These are phyloP conservation scores for Daedaleopsis sinensis DNA, from an alignment of 768 basidiomycete genomes.

Conservation along the genomic window DNA sequence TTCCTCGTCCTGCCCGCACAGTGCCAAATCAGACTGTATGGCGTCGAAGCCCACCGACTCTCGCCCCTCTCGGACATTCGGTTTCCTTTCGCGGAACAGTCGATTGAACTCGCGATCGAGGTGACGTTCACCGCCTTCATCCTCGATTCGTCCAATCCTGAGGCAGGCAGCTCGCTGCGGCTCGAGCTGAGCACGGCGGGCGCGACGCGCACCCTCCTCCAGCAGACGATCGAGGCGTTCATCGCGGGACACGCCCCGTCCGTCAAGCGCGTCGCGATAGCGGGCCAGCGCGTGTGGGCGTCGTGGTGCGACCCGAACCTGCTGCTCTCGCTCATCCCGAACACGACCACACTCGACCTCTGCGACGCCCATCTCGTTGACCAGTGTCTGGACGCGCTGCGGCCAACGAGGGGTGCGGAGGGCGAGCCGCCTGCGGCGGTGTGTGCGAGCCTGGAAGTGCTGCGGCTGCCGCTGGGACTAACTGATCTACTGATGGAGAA, in stretches of 20 bases:
- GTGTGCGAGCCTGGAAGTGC: neutral
- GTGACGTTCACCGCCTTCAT: conserved; percentile 7
- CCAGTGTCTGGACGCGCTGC: conserved; percentile 1
- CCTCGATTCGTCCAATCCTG: neutral
- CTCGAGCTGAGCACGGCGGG: conserved; percentile 14
- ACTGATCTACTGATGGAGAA: neutral
- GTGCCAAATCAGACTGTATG: neutral
- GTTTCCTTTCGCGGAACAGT: neutral
- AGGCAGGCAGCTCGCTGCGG: neutral
- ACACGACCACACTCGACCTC: neutral
- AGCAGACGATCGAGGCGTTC: neutral
- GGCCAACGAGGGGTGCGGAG: neutral
- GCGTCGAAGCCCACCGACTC: neutral
- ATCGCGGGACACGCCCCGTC: neutral
- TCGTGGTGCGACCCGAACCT: conserved; percentile 11
- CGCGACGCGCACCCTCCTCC: conserved; percentile 1
- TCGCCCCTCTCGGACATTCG: neutral
- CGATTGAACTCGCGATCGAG: conserved; percentile 2
- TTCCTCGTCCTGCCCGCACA: neutral
- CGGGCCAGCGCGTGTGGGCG: conserved; percentile 12
- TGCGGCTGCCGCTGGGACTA: conserved; percentile 6
- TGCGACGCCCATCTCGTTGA: conserved; percentile 1
- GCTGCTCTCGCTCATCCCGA: conserved; percentile 1
- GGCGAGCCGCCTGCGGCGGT: neutral
- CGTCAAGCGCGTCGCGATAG: neutral